Base-by-base conservation (phyloP, 495 filamentous ascomycete species). In the Aspergillus sclerotiicarbonarius region DNA sequence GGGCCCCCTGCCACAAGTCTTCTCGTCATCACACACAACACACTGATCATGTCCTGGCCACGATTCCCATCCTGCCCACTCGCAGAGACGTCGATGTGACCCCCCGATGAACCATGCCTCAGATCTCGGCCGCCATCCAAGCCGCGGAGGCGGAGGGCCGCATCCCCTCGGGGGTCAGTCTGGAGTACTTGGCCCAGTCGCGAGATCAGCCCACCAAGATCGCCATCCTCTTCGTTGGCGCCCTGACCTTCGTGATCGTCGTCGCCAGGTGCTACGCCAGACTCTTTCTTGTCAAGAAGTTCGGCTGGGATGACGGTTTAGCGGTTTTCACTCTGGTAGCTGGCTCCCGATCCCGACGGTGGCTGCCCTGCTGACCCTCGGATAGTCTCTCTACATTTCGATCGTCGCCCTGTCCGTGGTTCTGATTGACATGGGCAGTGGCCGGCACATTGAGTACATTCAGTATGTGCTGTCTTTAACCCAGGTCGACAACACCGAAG, bases 361-460 rank as follows among this genome's bases (percentile, higher is more conserved):
- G 37, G 16, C 15, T 10, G 0, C n/a, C 18, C 1, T 30, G 8
- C 8, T 58, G 68, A 63, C 57, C 8, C 32, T 62, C 51, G 63
- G 46, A 44, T 56, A 70, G 69, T 13, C 64, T 15, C 29, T 72
- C 15, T 76, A 76, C 48, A 68, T 76, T 18, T 29, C 66, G 3
- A 72, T 79, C 41, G 67, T 77, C 15, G 67, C 59, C 9, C 65
- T 80, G 9, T 71, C 55, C 46, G 66, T 79, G 49, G 31, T 75
- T 41, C 60, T 78, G 9, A 79, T 80, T 61, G 53, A 74, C 25
- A 32, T 78, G n/a, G 77, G 77, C 32, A 72, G 74, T 25, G 77
- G 75, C 31, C 69, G 77, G 9, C 78, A 81, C 49, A 73, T 75
- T 35, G 68, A 74, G 33, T 81, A 77, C 59, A 76, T 81, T 46